A percentile compares a stretch with the other conserved stretches of the same genome.
Evolutionary conservation across 768 basidiomycete species (phyloP).

Genomic region (Amylocystis lapponica): DNA sequence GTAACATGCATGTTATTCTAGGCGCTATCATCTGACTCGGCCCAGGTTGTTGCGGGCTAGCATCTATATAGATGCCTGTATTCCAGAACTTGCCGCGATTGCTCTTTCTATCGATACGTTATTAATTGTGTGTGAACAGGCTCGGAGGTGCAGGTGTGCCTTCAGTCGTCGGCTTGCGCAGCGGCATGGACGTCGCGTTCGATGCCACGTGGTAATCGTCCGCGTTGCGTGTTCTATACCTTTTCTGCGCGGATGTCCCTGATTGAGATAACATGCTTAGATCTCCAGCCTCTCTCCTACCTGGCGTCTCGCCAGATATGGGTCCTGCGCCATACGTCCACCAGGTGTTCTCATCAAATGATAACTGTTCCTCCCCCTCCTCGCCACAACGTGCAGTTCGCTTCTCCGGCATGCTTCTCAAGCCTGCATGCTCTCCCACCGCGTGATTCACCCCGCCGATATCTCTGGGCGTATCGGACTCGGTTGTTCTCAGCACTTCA

Average conservation of each 20-base stretch:
- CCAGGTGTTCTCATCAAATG: too few species aligned
- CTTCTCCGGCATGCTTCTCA: constrained; percentile 5
- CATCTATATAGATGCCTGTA: constrained; percentile 4
- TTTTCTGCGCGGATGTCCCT: too few species aligned
- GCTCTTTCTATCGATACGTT: constrained; percentile 3
- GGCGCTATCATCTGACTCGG: neutral
- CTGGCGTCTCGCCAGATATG: too few species aligned
- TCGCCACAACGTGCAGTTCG: constrained; percentile 1
- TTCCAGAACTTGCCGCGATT: constrained; percentile 3
- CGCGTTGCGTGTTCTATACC: too few species aligned
- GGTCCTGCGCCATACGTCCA: too few species aligned
- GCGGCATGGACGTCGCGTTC: too few species aligned
- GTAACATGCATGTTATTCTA: constrained; percentile 9
- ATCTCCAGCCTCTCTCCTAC: too few species aligned
- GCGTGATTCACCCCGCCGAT: constrained; percentile 2
- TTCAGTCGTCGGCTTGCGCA: too few species aligned
- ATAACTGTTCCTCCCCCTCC: neutral
- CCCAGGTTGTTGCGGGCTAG: neutral
- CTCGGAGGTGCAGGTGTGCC: too few species aligned
- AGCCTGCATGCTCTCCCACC: constrained; percentile 3
- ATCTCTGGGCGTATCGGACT: constrained; percentile 2
- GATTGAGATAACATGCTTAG: too few species aligned
- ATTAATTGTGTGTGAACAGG: too few species aligned
- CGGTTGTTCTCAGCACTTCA: constrained; percentile 3
- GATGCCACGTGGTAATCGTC: too few species aligned